Base-by-base conservation (phyloP, 345 rosid genomes). In the Dimocarpus longan region DNA sequence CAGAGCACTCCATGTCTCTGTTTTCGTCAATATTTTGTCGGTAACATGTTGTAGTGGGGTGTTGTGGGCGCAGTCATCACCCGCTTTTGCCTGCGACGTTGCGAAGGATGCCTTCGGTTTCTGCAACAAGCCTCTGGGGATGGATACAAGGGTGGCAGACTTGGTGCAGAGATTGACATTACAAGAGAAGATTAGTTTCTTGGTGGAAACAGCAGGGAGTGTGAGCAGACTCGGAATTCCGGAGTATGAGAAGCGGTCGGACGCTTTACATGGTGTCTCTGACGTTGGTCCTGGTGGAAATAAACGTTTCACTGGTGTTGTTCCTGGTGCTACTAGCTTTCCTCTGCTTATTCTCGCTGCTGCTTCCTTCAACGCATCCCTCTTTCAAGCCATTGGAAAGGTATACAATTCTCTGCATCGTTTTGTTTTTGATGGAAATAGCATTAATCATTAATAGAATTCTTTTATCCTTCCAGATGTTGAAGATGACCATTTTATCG, bases 191-290 rank as follows among this genome's bases (percentile, higher is more conserved):
- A 86, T 94, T 0, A 63, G 81, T 5, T 90, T 89, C 82, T 68
- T 96, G 80, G 91, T 86, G 81, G 76, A 84, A 69, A 26, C 19
- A 26, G 90, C 98, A 1, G 88, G 86, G 22, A 90, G 88, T 39
- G 97, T 96, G 77, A 79, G 81, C 37, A 73, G 92, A 15, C 93
- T 96, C 2, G 99, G 99, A 59, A 90, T 94, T 52, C 99, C 99
- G 0, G 83, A 78, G 62, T 96, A 94, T 65, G 89, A 89, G 81
- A 94, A 98, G 99, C 94, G 98, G 99, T 92, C 98, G 0, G 99
- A 95, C 88, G 99, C 98, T 43, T 83, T 95, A 76, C 99, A 95
- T 56, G 99, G 99, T 40, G 97, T 96, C 50, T 94, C 99, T n/a
- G 64, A 93, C 76, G 84, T 87, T 16, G 99, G 99, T 7, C 94